phyloP scores from a whole-genome alignment of 129 eudicot species.

The Flaveria trinervia region DNA sequence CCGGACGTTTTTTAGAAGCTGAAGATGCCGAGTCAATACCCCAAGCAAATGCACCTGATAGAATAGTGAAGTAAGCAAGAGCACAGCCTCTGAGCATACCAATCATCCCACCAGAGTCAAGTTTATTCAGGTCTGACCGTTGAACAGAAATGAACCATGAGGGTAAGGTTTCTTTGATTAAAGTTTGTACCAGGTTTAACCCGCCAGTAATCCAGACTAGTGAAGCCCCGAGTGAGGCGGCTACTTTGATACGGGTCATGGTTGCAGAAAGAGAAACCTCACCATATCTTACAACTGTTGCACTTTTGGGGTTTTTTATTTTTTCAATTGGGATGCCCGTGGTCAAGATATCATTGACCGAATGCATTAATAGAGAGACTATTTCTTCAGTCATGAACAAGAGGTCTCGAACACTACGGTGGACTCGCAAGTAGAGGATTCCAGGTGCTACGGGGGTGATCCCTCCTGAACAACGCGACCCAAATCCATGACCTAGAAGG shows the following conservation, averaged over 20 bases:
- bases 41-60: constrained; percentile 78
- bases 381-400: constrained; percentile 75
- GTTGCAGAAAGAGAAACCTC: constrained; percentile 84
- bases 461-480: constrained; percentile 76
- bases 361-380: constrained; percentile 58
- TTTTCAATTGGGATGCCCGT: constrained; percentile 53
- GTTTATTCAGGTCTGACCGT: constrained; percentile 38
- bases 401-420: constrained; percentile 63
- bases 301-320: constrained; percentile 49
- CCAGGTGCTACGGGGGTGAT: constrained; percentile 95
- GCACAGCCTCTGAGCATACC: constrained; percentile 80
- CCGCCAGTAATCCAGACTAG: constrained; percentile 91
- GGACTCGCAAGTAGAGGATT: constrained; percentile 79
- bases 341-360: constrained; percentile 68
- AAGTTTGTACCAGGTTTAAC: constrained; percentile 48
- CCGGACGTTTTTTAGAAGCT: constrained; percentile 50
- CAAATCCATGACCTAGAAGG: constrained; percentile 95
- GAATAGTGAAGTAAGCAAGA: constrained; percentile 74
- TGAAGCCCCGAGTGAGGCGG: constrained; percentile 83
- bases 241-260: constrained; percentile 77
- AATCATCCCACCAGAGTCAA: constrained; percentile 59
- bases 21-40: constrained; percentile 59
- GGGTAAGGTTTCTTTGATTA: constrained; percentile 78
- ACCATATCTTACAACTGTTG: constrained; percentile 51
- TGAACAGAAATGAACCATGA: constrained; percentile 81